Percentiles rank a stretch among this genome's conserved stretches.
These are phyloP conservation scores for Tothia fuscella DNA, from an alignment of 2,329 filamentous ascomycete species.

Conservation along the genomic window DNA sequence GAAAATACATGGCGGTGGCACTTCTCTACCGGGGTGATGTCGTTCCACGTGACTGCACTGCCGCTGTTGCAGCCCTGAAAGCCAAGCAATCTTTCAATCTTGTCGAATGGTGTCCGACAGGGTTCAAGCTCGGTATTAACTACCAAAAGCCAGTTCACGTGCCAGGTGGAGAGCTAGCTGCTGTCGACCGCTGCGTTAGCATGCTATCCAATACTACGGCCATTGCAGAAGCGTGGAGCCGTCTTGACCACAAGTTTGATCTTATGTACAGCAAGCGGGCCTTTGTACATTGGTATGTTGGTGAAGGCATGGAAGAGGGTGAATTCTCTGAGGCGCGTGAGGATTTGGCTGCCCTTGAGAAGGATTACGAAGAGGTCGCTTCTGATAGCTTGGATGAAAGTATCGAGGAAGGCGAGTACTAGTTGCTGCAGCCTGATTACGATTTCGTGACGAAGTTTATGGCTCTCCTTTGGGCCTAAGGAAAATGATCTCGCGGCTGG, in stretches of 20 bases:
- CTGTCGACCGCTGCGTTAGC: conserved; percentile 51
- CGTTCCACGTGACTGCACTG: conserved; percentile 57
- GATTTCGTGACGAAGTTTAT: too few relatives aligned
- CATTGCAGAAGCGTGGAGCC: conserved; percentile 62
- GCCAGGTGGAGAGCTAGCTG: conserved; percentile 49
- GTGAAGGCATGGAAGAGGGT: conserved; percentile 86
- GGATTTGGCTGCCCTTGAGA: conserved; percentile 74
- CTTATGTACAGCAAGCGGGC: conserved; percentile 70
- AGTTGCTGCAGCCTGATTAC: too few relatives aligned
- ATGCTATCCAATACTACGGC: conserved; percentile 68
- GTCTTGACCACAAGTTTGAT: conserved; percentile 63
- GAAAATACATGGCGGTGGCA: conserved; percentile 66
- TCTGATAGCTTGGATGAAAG: conserved; percentile 53
- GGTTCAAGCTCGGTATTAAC: conserved; percentile 60
- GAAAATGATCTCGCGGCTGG: too few relatives aligned
- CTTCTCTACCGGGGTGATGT: conserved; percentile 62
- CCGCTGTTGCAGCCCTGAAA: conserved; percentile 55
- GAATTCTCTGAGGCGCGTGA: conserved; percentile 82
- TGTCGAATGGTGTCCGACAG: conserved; percentile 64
- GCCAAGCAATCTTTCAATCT: conserved; percentile 62
- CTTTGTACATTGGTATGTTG: conserved; percentile 71
- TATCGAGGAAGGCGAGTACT: conserved; percentile 40
- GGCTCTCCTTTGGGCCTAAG: too few relatives aligned
- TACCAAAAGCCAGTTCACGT: conserved; percentile 40
- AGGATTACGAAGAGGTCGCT: conserved; percentile 78